Evolutionary conservation across 1,284 basidiomycete species (phyloP).

Genomic region (Moniliella sp.): DNA sequence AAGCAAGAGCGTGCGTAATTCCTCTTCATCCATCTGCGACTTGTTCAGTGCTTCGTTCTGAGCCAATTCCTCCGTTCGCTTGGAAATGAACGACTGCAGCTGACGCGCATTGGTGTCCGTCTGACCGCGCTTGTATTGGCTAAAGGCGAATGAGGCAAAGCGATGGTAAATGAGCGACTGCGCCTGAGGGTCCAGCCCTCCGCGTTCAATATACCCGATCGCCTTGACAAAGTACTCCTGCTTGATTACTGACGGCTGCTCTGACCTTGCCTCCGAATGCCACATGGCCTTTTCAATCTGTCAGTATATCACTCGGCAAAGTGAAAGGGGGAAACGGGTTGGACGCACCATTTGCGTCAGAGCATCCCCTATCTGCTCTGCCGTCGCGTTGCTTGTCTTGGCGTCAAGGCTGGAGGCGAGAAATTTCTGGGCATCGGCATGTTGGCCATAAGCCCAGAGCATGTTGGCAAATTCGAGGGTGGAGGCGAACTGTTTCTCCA

Average conservation of each 20-base stretch:
- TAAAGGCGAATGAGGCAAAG: slow-evolving; percentile 69
- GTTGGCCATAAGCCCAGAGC: slow-evolving; percentile 49
- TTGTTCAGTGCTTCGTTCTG: slow-evolving; percentile 41
- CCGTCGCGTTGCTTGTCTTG: too few relatives aligned
- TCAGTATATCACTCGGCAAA: slow-evolving; percentile 22
- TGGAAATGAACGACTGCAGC: slow-evolving; percentile 52
- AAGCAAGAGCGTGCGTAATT: slow-evolving; percentile 5
- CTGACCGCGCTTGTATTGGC: slow-evolving; percentile 52
- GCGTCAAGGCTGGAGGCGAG: too few relatives aligned
- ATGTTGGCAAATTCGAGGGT: slow-evolving; percentile 59
- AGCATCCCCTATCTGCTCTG: too few relatives aligned
- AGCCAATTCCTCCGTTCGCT: slow-evolving; percentile 44
- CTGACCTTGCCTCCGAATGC: slow-evolving; percentile 62
- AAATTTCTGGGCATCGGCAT: background rate
- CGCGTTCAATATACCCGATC: slow-evolving; percentile 16
- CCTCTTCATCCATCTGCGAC: slow-evolving; percentile 3
- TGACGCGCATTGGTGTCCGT: slow-evolving; percentile 53
- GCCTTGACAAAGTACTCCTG: slow-evolving; percentile 51
- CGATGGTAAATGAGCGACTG: slow-evolving; percentile 54
- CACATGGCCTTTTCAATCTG: slow-evolving; percentile 53
- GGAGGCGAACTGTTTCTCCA: background rate
- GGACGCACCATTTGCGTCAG: too few relatives aligned
- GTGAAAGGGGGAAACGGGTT: too few relatives aligned
- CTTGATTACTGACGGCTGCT: slow-evolving; percentile 57
- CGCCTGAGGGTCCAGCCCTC: slow-evolving; percentile 14